These are phyloP conservation scores for Beauveria australis DNA, from an alignment of 2,329 filamentous ascomycete genomes.

Conservation along the genomic window DNA sequence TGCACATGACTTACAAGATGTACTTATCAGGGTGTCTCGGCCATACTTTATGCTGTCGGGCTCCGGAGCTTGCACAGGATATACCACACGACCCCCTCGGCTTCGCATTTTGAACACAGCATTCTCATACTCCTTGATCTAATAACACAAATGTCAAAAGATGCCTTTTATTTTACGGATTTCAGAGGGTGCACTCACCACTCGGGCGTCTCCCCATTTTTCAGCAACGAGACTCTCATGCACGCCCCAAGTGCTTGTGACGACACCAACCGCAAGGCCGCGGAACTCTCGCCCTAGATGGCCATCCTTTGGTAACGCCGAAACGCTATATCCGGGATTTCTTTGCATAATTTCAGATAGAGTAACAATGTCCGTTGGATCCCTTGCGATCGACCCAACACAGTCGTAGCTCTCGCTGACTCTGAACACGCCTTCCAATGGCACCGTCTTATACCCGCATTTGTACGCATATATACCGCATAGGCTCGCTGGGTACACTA, in stretches of 20 bases:
- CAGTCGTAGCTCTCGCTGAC: conserved; percentile 7
- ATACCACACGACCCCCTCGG: not conserved
- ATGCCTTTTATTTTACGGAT: not conserved
- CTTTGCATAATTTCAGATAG: not conserved
- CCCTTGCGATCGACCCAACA: conserved; percentile 5
- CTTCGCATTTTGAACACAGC: not conserved
- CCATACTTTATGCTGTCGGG: not conserved
- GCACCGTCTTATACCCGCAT: not conserved
- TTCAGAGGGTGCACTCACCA: not conserved
- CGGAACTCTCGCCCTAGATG: not conserved
- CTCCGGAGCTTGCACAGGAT: not conserved
- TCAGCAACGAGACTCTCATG: not conserved
- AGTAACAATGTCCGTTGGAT: not conserved
- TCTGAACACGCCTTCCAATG: conserved; percentile 7
- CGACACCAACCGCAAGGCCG: not conserved
- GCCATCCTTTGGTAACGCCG: not conserved
- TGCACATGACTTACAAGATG: not conserved
- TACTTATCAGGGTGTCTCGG: not conserved
- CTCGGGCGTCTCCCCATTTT: not conserved
- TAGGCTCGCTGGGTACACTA: conserved; percentile 7
- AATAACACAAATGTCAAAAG: not conserved
- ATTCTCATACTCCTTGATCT: conserved; percentile 4
- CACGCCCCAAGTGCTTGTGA: not conserved
- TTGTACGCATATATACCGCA: conserved; percentile 10
- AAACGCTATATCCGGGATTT: not conserved